Percentiles rank a stretch among this genome's conserved stretches.
Conservation (phyloP, 2,329 filamentous ascomycete genomes). For the Alternaria tenuissima region DNA sequence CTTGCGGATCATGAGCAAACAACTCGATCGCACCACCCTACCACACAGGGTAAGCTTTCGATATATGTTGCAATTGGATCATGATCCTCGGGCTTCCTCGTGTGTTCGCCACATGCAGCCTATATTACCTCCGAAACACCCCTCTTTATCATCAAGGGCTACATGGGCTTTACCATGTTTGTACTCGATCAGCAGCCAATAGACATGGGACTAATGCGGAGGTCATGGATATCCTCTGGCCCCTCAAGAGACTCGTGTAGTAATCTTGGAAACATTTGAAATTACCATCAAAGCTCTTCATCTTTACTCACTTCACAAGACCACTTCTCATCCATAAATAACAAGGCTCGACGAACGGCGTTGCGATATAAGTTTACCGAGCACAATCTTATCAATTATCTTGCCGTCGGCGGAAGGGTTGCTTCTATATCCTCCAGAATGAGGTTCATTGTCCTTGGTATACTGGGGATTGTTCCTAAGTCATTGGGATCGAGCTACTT, state of each 20-base stretch:
- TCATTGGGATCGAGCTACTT: conserved; percentile 15
- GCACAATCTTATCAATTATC: not conserved
- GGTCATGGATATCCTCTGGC: not conserved
- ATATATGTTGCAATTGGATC: too few species aligned
- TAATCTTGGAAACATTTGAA: not conserved
- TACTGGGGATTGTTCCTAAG: not conserved
- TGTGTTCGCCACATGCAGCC: not conserved
- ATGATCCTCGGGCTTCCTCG: not conserved
- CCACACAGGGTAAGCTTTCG: not conserved
- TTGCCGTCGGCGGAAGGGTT: not conserved
- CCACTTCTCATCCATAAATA: not conserved
- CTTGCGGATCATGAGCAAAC: not conserved
- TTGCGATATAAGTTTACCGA: not conserved
- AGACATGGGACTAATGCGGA: not conserved
- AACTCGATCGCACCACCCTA: not conserved
- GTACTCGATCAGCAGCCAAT: not conserved
- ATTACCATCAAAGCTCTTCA: not conserved
- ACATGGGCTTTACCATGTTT: not conserved
- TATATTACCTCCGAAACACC: not conserved
- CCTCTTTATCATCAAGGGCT: conserved; percentile 2
- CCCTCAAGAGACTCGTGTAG: not conserved
- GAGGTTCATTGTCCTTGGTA: not conserved
- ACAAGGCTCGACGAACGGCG: not conserved
- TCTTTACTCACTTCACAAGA: not conserved
- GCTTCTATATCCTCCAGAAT: not conserved